A percentile compares a stretch with the other conserved stretches of the same genome.
phyloP scores from a whole-genome alignment of 75 land plant species.

The Sequoia sempervirens region DNA sequence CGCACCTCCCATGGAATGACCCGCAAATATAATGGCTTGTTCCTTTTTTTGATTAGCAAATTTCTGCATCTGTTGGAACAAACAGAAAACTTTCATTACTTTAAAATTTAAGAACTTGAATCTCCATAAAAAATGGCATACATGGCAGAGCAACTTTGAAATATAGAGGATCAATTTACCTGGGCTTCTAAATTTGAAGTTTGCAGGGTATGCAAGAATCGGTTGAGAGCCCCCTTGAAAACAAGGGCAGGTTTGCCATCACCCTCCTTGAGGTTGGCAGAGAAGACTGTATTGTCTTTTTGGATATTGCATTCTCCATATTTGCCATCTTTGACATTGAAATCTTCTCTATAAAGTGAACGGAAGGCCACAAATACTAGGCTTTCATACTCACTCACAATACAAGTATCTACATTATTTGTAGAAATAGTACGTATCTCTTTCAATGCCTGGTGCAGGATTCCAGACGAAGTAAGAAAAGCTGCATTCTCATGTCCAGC shows the following conservation, averaged over 20 bases:
- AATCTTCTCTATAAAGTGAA: neutral
- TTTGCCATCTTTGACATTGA: neutral
- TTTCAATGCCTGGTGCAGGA: neutral
- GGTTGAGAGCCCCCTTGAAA: neutral
- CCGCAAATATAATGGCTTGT: constrained; percentile 1
- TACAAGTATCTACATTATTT: neutral
- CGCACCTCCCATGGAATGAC: constrained; percentile 3
- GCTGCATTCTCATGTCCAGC: neutral
- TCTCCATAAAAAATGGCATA: neutral
- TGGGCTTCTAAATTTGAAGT: neutral
- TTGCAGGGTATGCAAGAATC: neutral
- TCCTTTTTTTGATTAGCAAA: neutral
- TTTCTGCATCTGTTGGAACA: neutral
- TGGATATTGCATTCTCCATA: neutral
- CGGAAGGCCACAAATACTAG: neutral
- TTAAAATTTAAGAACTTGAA: neutral
- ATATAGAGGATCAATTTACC: neutral
- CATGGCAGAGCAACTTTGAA: neutral
- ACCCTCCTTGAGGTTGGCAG: neutral
- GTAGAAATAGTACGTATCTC: neutral
- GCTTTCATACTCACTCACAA: neutral
- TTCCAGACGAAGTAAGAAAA: neutral
- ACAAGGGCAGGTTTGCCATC: neutral
- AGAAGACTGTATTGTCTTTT: neutral
- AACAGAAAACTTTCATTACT: neutral